Evolutionary conservation across 2,329 filamentous ascomycete genomes (phyloP), one percentile per base, ranked within the genome.

Genomic region (Hymenoscyphus albidus): DNA sequence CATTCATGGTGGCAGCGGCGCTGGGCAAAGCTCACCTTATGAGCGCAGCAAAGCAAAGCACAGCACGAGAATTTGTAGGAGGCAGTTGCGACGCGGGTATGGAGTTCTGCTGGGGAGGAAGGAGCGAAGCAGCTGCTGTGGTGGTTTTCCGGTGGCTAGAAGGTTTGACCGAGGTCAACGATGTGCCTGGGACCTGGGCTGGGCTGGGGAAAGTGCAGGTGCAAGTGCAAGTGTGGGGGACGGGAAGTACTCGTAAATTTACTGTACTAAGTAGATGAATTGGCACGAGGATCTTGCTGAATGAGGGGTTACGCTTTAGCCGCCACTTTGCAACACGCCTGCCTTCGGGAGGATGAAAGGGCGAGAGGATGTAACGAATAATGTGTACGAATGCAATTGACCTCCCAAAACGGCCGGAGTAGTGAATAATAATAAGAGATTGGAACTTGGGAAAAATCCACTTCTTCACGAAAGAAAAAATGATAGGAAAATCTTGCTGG

Each of bases 1-100:
- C 44, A 57, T 65, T 65, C 64, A 65, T 65, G 61, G 32, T 64
- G 58, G 55, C 55, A 14, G 10, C 16, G 31, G n/a, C 14, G 27
- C 6, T 10, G 35, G 35, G 35, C 35, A 35, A 35, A 3, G 35
- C 35, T 35, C 5, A 35, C 35, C 35, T 35, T 35, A 5, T 35
- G 35, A 35, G 9, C 35, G 35, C 35, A 35, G 35, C 35, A 35
- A 6, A 12, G 55, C 31, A 10, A 56, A 18, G 22, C 10, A 22
- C 48, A 35, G 9, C 48, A 27, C 48, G 48, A 54, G 22, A 54
- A 54, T 27, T 54, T 54, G 9, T 27, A 54, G 42, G 42, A 44
- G 48, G 48, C 7, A 27, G 18, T 22, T 54, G 48, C 48, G 18
- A 22, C 48, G 22, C 12, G 22, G 48, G 48, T 4, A 10, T n/a